Conservation (phyloP, 2,329 filamentous ascomycete species). For the Aciculosporium take region DNA sequence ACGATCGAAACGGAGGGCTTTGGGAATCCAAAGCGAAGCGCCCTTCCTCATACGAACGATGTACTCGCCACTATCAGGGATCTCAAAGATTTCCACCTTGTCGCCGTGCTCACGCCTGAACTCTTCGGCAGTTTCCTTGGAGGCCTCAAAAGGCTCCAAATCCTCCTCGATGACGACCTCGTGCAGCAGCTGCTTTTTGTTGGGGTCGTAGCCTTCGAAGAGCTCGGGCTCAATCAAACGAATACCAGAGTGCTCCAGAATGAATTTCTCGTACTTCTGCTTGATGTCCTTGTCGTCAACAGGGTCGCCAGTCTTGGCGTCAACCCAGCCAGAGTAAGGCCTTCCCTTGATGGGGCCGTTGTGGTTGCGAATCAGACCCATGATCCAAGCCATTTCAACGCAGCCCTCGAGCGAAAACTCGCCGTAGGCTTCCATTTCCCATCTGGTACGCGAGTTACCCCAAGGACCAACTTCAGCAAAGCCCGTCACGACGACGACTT, state of each 20-base stretch:
- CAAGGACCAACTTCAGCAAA: constrained; percentile 94
- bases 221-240: constrained; percentile 95
- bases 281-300: constrained; percentile 98
- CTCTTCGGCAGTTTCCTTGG: constrained; percentile 92
- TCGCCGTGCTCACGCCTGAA: constrained; percentile 96
- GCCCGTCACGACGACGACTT: constrained; percentile 92
- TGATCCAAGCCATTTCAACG: constrained; percentile 99
- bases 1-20: constrained; percentile 92
- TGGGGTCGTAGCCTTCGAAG: constrained; percentile 92
- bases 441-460: constrained; percentile 95
- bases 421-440: constrained; percentile 98
- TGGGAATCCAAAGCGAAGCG: constrained; percentile 86
- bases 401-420: constrained; percentile 96
- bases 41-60: constrained; percentile 92
- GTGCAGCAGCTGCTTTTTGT: constrained; percentile 96
- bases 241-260: constrained; percentile 92
- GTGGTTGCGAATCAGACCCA: constrained; percentile 98
- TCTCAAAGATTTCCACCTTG: constrained; percentile 94
- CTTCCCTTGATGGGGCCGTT: constrained; percentile 93
- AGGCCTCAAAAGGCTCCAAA: constrained; percentile 89
- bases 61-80: constrained; percentile 84
- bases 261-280: constrained; percentile 90
- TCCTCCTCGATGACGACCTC: constrained; percentile 97
- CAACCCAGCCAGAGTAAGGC: constrained; percentile 93
- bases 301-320: constrained; percentile 83